Evolutionary conservation across 2,329 filamentous ascomycete species (phyloP).

Genomic region (Teratosphaeria nubilosa): DNA sequence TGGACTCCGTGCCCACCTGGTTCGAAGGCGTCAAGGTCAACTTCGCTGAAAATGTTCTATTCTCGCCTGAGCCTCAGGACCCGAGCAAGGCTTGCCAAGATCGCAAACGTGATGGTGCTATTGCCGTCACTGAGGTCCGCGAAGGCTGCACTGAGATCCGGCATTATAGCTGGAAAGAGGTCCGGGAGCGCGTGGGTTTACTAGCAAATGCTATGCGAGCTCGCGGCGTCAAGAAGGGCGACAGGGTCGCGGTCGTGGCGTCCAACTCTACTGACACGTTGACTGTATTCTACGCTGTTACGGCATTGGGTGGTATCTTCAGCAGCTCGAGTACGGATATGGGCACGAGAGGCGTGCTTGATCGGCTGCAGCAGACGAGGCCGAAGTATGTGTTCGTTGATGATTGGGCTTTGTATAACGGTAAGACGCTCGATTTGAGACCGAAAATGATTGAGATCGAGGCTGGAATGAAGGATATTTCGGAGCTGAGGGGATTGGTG

Average conservation of each 20-base stretch:
- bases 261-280: constrained; percentile 68
- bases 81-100: constrained; percentile 39
- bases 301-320: constrained; percentile 64
- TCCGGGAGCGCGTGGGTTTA: constrained; percentile 49
- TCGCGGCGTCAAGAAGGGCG: constrained; percentile 57
- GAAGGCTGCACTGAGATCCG: constrained; percentile 49
- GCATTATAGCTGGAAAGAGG: constrained; percentile 56
- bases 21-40: constrained; percentile 66
- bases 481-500: constrained; percentile 53
- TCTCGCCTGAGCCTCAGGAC: constrained; percentile 37
- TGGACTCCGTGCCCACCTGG: constrained; percentile 65
- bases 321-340: constrained; percentile 72
- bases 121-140: constrained; percentile 63
- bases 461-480: constrained; percentile 49
- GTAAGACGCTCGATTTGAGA: constrained; percentile 60
- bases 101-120: constrained; percentile 59
- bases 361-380: constrained; percentile 62
- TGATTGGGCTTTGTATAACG: constrained; percentile 69
- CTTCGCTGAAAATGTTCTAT: constrained; percentile 73
- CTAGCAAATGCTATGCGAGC: constrained; percentile 58
- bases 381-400: constrained; percentile 79
- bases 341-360: constrained; percentile 67
- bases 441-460: constrained; percentile 61
- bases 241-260: constrained; percentile 65
- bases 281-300: constrained; percentile 58